Percentiles rank a stretch among this genome's conserved stretches.
These are phyloP conservation scores for Diplotaxis tenuifolia DNA, from an alignment of 345 rosid species.

Conservation along the genomic window DNA sequence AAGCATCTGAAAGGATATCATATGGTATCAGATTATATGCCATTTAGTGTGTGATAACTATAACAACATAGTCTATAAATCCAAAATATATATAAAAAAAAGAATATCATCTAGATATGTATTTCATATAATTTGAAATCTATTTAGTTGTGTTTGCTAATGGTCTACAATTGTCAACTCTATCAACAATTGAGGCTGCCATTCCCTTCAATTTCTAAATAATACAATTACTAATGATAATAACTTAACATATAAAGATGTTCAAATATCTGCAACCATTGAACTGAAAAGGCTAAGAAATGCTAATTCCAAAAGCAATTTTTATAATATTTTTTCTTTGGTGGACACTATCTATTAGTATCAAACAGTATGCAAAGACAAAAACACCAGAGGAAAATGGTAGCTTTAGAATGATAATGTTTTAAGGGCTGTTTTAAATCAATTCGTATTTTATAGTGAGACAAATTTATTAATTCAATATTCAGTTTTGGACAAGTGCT, in stretches of 20 bases:
- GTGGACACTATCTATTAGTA: background rate
- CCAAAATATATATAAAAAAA: too few relatives aligned
- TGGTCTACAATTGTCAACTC: background rate
- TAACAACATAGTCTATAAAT: background rate
- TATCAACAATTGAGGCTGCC: background rate
- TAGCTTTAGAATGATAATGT: conserved; percentile 12
- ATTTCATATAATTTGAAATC: background rate
- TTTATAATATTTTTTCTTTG: conserved; percentile 1
- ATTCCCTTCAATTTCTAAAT: background rate
- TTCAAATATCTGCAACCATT: background rate
- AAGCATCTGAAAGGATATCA: conserved; percentile 3
- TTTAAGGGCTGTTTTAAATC: background rate
- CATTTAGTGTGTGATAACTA: background rate
- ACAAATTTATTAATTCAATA: conserved; percentile 4
- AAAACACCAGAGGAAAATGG: conserved; percentile 13
- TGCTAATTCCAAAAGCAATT: background rate
- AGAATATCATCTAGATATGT: too few relatives aligned
- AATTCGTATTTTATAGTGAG: background rate
- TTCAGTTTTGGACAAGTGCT: conserved; percentile 10
- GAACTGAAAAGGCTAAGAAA: background rate
- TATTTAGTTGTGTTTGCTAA: background rate
- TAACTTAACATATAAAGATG: background rate
- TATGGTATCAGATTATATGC: background rate
- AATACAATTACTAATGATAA: background rate
- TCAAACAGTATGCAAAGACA: background rate